Evolutionary conservation across 129 eudicot species (phyloP).

Genomic region (Helianthus tuberosus): DNA sequence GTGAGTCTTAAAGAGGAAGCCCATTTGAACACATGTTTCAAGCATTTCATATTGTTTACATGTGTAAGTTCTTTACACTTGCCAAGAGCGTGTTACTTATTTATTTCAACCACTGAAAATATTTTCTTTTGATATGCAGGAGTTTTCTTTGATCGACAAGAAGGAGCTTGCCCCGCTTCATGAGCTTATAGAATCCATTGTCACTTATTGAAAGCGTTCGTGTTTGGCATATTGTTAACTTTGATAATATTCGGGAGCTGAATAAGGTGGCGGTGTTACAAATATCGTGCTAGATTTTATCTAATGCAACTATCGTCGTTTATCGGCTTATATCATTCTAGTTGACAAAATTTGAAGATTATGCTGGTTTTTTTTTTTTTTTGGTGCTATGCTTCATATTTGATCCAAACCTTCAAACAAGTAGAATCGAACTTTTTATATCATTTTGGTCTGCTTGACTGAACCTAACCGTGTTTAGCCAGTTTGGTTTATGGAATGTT

Average conservation of each 20-base stretch:
- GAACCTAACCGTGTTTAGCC: too few relatives aligned
- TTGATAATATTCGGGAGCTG: conserved; percentile 22
- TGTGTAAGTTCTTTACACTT: conserved; percentile 61
- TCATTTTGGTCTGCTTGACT: too few relatives aligned
- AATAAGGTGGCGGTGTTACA: conserved; percentile 34
- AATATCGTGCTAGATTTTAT: conserved; percentile 13
- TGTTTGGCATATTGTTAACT: conserved; percentile 16
- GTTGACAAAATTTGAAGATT: not conserved
- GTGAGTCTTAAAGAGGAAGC: conserved; percentile 96
- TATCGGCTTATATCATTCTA: conserved; percentile 22
- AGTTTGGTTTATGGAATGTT: too few relatives aligned
- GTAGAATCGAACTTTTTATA: too few relatives aligned
- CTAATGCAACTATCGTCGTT: conserved; percentile 24
- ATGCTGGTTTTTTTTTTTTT: too few relatives aligned
- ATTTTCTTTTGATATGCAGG: conserved; percentile 49
- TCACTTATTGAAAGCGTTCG: conserved; percentile 49
- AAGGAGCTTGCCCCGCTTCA: conserved; percentile 97
- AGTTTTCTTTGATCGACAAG: conserved; percentile 89
- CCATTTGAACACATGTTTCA: conserved; percentile 94
- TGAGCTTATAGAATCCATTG: conserved; percentile 87
- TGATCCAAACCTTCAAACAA: too few relatives aligned
- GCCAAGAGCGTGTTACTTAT: not conserved
- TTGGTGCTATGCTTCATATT: too few relatives aligned
- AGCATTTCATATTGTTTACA: conserved; percentile 91
- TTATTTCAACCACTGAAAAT: conserved; percentile 3